Conservation (phyloP, 140 eudicot genomes). For the Anethum foeniculum region DNA sequence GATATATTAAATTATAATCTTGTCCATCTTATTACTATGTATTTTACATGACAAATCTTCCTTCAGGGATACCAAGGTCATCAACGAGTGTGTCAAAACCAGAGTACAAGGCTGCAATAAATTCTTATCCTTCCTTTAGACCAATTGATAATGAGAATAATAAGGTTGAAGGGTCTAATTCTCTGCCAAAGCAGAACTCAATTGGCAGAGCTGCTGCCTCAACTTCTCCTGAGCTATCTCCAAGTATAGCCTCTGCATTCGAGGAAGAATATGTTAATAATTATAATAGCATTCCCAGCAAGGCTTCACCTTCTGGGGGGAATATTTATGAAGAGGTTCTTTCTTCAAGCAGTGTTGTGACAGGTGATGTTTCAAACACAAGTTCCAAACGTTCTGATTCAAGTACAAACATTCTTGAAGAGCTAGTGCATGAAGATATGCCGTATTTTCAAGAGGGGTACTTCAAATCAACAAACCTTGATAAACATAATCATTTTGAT, state of each 20-base stretch:
- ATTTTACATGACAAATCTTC: not conserved
- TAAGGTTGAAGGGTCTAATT: slow-evolving; percentile 21
- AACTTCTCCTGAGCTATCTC: slow-evolving; percentile 16
- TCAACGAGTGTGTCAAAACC: slow-evolving; percentile 13
- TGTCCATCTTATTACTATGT: not conserved
- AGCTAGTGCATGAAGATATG: slow-evolving; percentile 32
- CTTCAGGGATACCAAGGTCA: slow-evolving; percentile 29
- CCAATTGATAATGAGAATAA: slow-evolving; percentile 25
- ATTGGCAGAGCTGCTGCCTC: slow-evolving; percentile 10
- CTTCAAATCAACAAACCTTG: slow-evolving; percentile 39
- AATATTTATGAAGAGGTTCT: slow-evolving; percentile 25
- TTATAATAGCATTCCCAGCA: slow-evolving; percentile 28
- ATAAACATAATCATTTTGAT: slow-evolving; percentile 22
- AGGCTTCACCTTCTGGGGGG: slow-evolving; percentile 23
- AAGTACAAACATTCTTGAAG: slow-evolving; percentile 46
- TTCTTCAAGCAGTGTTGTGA: slow-evolving; percentile 35
- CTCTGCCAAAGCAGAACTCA: slow-evolving; percentile 14
- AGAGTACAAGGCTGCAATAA: slow-evolving; percentile 13
- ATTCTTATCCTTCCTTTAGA: slow-evolving; percentile 27
- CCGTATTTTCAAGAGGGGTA: slow-evolving; percentile 53
- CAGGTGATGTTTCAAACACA: slow-evolving; percentile 48
- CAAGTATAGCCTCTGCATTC: slow-evolving; percentile 17
- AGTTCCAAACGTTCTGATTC: slow-evolving; percentile 49
- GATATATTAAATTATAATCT: not conserved
- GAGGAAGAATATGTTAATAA: slow-evolving; percentile 37